Conservation (phyloP, 192 early-diverging fungal genomes). For the Chytriomyces confervae region DNA sequence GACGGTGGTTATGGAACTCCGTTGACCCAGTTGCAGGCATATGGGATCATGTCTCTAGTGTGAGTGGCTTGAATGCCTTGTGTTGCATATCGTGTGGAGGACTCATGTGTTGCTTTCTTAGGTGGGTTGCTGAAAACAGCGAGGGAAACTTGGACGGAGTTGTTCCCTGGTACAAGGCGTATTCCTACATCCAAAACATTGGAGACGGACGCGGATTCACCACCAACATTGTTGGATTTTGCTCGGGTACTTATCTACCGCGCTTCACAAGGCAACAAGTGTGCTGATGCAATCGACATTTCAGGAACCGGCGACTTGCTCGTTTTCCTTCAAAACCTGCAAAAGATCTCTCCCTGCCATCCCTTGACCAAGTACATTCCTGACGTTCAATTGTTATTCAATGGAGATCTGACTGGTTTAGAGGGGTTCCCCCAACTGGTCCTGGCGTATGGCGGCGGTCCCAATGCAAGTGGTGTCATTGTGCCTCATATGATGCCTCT, state of each 20-base stretch:
- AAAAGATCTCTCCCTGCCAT: slow-evolving; percentile 11
- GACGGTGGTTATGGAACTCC: slow-evolving; percentile 6
- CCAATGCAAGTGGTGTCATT: neutral
- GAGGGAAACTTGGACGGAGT: neutral
- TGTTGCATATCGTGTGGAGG: too few species aligned
- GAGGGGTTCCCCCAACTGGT: slow-evolving; percentile 2
- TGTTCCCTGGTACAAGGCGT: slow-evolving; percentile 25
- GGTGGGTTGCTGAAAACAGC: slow-evolving; percentile 13
- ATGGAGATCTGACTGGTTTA: neutral
- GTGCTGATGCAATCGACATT: neutral
- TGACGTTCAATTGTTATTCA: neutral
- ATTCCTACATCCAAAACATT: slow-evolving; percentile 29
- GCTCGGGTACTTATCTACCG: neutral
- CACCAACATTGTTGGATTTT: slow-evolving; percentile 27
- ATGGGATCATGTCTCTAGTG: slow-evolving; percentile 9
- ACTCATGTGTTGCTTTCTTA: too few species aligned
- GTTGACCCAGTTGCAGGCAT: slow-evolving; percentile 4
- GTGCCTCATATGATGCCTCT: neutral
- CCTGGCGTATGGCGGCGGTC: slow-evolving; percentile 2
- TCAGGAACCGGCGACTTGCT: slow-evolving; percentile 19
- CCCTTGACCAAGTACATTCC: slow-evolving; percentile 20
- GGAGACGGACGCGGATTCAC: slow-evolving; percentile 22
- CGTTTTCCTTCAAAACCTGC: slow-evolving; percentile 2
- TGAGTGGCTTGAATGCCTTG: too few species aligned
- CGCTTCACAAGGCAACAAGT: neutral